Conservation (phyloP, 2,329 filamentous ascomycete genomes). For the Bipolaris victoriae region DNA sequence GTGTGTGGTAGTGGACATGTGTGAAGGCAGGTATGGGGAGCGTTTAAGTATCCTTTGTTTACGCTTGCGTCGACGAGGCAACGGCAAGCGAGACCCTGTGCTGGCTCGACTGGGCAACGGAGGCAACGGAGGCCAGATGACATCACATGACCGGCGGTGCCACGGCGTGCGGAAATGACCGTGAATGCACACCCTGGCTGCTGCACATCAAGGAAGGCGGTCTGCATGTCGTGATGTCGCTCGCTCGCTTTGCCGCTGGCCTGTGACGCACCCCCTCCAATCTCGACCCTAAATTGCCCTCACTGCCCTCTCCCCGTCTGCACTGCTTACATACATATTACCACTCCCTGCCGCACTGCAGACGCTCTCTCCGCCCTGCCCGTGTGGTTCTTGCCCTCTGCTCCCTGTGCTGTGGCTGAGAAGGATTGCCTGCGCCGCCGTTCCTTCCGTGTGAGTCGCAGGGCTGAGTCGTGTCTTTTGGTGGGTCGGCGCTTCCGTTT, state of each 20-base stretch:
- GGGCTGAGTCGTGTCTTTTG: slow-evolving; percentile 15
- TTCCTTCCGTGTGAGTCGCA: slow-evolving; percentile 6
- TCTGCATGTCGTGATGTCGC: slow-evolving; percentile 4
- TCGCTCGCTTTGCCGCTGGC: neutral
- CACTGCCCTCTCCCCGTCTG: neutral
- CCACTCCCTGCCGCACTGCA: neutral
- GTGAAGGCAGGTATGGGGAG: slow-evolving; percentile 27
- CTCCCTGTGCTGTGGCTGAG: neutral
- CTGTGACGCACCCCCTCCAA: neutral
- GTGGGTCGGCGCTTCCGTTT: slow-evolving; percentile 25
- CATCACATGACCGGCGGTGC: slow-evolving; percentile 33
- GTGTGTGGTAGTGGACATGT: slow-evolving; percentile 27
- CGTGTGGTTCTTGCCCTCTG: neutral
- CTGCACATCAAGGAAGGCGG: neutral
- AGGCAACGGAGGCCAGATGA: slow-evolving; percentile 28
- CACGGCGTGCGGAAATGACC: slow-evolving; percentile 15
- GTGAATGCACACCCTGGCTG: slow-evolving; percentile 1
- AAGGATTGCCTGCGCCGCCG: neutral
- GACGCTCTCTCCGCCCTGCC: neutral
- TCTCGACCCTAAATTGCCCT: neutral
- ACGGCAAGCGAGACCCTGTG: slow-evolving; percentile 27
- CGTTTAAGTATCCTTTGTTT: slow-evolving; percentile 48
- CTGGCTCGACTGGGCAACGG: slow-evolving; percentile 17
- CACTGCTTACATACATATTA: neutral
- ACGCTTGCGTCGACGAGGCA: slow-evolving; percentile 40